Evolutionary conservation across 2,329 filamentous ascomycete genomes (phyloP).

Genomic region (Domatiomyces catenatus): DNA sequence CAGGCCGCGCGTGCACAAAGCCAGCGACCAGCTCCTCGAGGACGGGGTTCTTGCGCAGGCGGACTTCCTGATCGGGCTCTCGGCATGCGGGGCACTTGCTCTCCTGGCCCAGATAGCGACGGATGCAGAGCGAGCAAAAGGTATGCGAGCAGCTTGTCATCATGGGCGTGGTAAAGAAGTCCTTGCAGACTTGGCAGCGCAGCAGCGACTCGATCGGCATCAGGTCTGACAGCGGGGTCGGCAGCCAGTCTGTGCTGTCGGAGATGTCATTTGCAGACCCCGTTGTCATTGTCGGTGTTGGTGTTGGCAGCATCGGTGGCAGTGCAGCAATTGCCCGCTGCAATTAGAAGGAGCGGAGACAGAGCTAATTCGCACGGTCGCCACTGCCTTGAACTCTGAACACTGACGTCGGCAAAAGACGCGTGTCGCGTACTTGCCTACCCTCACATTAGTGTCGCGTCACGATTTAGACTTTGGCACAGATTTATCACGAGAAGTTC

Average conservation of each 20-base stretch:
- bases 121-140: slow-evolving; percentile 92
- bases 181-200: slow-evolving; percentile 94
- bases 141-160: slow-evolving; percentile 90
- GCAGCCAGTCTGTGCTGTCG: slow-evolving; percentile 35
- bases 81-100: slow-evolving; percentile 81
- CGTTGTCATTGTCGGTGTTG: too few species aligned
- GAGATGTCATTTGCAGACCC: slow-evolving; percentile 12
- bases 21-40: slow-evolving; percentile 65
- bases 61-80: slow-evolving; percentile 62
- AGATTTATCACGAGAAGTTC: too few species aligned
- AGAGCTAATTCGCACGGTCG: too few species aligned
- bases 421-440: too few species aligned
- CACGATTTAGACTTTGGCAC: too few species aligned
- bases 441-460: too few species aligned
- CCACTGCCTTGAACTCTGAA: too few species aligned
- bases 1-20: neutral
- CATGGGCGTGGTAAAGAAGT: slow-evolving; percentile 89
- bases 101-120: slow-evolving; percentile 64
- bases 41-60: slow-evolving; percentile 68
- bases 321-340: too few species aligned
- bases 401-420: too few species aligned
- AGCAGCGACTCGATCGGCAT: slow-evolving; percentile 59
- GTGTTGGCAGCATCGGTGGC: too few species aligned
- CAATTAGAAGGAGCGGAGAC: too few species aligned
- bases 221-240: slow-evolving; percentile 30